These are phyloP conservation scores for Zygoascus ofunaensis DNA, from an alignment of 805 yeast genomes.

Conservation along the genomic window DNA sequence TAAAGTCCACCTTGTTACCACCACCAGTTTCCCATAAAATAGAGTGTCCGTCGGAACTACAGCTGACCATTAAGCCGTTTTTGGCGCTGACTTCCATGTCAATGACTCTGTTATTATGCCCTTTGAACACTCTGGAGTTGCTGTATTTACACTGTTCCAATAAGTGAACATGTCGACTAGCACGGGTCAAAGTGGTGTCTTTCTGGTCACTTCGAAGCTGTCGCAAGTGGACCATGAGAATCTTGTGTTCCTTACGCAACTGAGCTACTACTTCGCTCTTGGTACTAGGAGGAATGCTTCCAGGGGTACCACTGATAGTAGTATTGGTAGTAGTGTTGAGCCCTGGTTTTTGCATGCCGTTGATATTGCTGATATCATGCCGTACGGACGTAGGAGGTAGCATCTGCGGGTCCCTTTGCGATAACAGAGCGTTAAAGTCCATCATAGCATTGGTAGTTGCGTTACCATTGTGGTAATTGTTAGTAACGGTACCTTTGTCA, in stretches of 20 bases:
- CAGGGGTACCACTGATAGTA: too few species aligned
- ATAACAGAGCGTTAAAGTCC: too few species aligned
- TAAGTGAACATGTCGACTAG: not conserved
- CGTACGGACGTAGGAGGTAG: too few species aligned
- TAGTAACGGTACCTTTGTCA: too few species aligned
- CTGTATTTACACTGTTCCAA: not conserved
- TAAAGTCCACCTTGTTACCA: slow-evolving; percentile 61
- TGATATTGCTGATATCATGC: too few species aligned
- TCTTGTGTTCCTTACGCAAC: not conserved
- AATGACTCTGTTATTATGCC: slow-evolving; percentile 68
- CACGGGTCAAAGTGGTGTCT: not conserved
- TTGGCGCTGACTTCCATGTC: slow-evolving; percentile 61
- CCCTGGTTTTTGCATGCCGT: too few species aligned
- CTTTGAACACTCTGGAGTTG: slow-evolving; percentile 28
- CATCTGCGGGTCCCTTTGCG: too few species aligned
- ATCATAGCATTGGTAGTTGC: too few species aligned
- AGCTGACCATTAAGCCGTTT: slow-evolving; percentile 52
- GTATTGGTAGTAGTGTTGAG: too few species aligned
- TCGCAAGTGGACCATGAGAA: not conserved
- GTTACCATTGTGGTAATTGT: too few species aligned
- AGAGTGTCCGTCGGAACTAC: slow-evolving; percentile 81
- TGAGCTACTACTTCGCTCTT: not conserved
- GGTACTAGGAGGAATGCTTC: not conserved
- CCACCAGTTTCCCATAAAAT: slow-evolving; percentile 74
- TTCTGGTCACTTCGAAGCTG: not conserved